A percentile compares a stretch with the other conserved stretches of the same genome.
Evolutionary conservation across 1,139 yeast genomes (phyloP).

Genomic region (Yamadazyma sp.): DNA sequence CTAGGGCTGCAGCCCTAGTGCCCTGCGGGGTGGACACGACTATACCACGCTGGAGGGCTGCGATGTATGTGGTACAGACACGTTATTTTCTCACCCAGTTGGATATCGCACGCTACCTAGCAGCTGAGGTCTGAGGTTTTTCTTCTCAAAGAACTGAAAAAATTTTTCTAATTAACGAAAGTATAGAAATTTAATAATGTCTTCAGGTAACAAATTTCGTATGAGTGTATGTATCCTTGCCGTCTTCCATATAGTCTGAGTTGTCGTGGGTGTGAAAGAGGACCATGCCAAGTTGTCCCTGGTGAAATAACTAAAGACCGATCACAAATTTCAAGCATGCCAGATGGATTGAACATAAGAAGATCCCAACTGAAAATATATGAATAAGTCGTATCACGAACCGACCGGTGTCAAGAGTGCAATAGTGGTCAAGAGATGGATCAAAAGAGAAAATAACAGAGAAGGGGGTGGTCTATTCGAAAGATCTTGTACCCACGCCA

Average conservation of each 20-base stretch:
- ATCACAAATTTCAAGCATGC: too few relatives aligned
- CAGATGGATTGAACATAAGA: too few relatives aligned
- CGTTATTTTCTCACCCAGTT: background rate
- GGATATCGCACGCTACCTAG: background rate
- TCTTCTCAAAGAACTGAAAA: slow-evolving; percentile 5
- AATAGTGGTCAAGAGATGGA: too few relatives aligned
- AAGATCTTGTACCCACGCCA: too few relatives aligned
- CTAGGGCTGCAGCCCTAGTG: too few relatives aligned
- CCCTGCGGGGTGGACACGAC: too few relatives aligned
- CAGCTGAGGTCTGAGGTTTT: background rate
- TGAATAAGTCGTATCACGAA: too few relatives aligned
- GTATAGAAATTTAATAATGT: slow-evolving; percentile 15
- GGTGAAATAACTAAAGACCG: too few relatives aligned
- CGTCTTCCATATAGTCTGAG: background rate
- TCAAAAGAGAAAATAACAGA: too few relatives aligned
- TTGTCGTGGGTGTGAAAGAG: background rate
- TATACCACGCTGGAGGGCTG: background rate
- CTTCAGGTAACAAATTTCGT: slow-evolving; percentile 99
- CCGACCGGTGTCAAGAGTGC: too few relatives aligned
- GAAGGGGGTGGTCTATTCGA: too few relatives aligned
- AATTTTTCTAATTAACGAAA: slow-evolving; percentile 9
- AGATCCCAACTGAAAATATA: background rate
- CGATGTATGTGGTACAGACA: background rate
- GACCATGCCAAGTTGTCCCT: background rate
- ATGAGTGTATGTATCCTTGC: slow-evolving; percentile 77